Base-by-base conservation (phyloP, 2,329 filamentous ascomycete species). In the Ceratocystiopsis sp. region DNA sequence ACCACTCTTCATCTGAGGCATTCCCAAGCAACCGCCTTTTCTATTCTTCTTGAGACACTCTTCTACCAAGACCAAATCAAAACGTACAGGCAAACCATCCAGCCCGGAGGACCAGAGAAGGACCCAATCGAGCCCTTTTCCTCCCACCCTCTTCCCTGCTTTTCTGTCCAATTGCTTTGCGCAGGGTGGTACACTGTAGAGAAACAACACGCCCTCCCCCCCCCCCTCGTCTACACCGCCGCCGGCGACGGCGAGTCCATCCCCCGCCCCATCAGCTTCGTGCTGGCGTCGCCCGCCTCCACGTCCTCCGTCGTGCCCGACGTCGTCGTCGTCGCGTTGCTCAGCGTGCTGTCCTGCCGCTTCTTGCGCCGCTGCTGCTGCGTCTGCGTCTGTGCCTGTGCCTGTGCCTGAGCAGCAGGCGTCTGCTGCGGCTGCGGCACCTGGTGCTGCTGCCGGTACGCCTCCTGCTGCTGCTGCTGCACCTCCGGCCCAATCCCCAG, bases 401-500 rank as follows among this genome's bases (percentile, higher is more conserved):
- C 15, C 34, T 18, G 18, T 19, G 25, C 21, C 21, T 21, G 21
- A 4, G 21, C 21, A 4, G 21, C 21, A 4, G 4, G 21, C 21
- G 21, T 8, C 21, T 4, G 7, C 25, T 29, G 25, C 25, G 25
- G 25, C 25, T 29, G 25, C 25, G 25, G 7, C 25, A 11, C 25
- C 25, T 29, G 25, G 25, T 29, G 25, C 25, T 29, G 25, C 25
- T 29, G 25, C 25, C 25, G 25, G 25, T 29, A 29, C 25, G 6
- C 25, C 7, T 29, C 25, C 25, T 29, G 25, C 25, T 29, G 25
- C 25, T 29, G 25, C 25, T 29, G 25, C 25, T 29, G 25, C 25
- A 29, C 25, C 25, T 29, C 25, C 25, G 25, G 25, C 25, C 25
- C 25, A 42, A 77, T 73, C 3, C 73, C 75, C 1, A 80, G 57